These are phyloP conservation scores for Gymnopus androsaceus DNA, from an alignment of 1,284 basidiomycete genomes.

Conservation along the genomic window DNA sequence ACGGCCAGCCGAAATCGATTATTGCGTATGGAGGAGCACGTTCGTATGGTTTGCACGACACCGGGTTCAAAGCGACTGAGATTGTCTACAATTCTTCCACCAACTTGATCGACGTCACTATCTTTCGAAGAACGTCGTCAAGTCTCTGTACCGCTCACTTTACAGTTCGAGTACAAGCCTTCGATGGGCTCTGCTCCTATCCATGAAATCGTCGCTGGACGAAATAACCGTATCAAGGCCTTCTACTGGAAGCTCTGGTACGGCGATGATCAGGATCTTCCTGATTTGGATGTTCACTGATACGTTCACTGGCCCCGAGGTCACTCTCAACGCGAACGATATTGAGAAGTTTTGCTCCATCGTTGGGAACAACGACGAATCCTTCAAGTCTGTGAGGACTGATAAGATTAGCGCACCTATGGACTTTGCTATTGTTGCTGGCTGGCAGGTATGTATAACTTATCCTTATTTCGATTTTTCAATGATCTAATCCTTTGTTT, in stretches of 20 bases:
- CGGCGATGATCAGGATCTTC: slow-evolving; percentile 78
- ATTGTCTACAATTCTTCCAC: slow-evolving; percentile 61
- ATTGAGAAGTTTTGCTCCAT: slow-evolving; percentile 93
- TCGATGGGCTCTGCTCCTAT: slow-evolving; percentile 91
- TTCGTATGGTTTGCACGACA: slow-evolving; percentile 75
- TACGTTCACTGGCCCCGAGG: slow-evolving; percentile 82
- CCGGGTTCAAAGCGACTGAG: slow-evolving; percentile 83
- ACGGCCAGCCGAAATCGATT: slow-evolving; percentile 56
- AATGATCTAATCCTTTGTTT: slow-evolving; percentile 5
- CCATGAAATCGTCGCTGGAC: slow-evolving; percentile 84
- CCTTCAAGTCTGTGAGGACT: slow-evolving; percentile 80
- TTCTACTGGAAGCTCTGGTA: slow-evolving; percentile 99
- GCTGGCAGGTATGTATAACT: slow-evolving; percentile 80
- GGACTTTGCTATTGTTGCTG: slow-evolving; percentile 98
- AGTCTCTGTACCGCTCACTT: slow-evolving; percentile 76
- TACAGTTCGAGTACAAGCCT: slow-evolving; percentile 88
- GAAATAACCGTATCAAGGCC: slow-evolving; percentile 92
- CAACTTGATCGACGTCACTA: slow-evolving; percentile 69
- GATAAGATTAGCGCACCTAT: slow-evolving; percentile 85
- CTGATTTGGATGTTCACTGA: slow-evolving; percentile 76
- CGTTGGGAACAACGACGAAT: slow-evolving; percentile 90
- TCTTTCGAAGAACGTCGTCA: slow-evolving; percentile 87
- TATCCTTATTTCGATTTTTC: neutral
- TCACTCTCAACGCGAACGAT: slow-evolving; percentile 72
- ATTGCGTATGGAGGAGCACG: slow-evolving; percentile 78